Base-by-base conservation (phyloP, 2,329 filamentous ascomycete species). In the Paecilomyces fulvus region DNA sequence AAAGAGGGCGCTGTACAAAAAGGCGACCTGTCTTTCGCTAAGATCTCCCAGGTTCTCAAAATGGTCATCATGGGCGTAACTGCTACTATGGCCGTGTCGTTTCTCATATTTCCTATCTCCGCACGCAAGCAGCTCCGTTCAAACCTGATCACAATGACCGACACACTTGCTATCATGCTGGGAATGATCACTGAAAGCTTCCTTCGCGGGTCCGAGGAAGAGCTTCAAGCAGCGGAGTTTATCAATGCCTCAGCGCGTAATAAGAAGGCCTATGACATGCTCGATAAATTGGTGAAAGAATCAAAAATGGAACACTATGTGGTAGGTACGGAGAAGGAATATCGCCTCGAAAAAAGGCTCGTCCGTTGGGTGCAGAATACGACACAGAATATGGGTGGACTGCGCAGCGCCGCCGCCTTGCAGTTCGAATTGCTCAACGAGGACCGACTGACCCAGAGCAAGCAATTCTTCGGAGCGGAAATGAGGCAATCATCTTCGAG, bases 231-330 rank as follows among this genome's bases (percentile, higher is more conserved):
- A 1, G 74, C 81, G 1, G 80, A 83, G 11, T 92, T 91, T 67
- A 72, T 80, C 48, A 78, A 80, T 53, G 82, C 86, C 33, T 82
- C 81, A 12, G 75, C 79, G 1, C 78, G 78, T 46, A 92, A 91
- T 72, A 84, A 83, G 61, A 78, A 82, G 3, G 83, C 84, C 1
- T 86, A 91, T 65, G 78, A 80, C 12, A 80, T 83, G 33, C 85
- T 96, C 69, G 84, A 87, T 53, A 89, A 87, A 68, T 87, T 89
- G 58, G 77, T 96, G 11, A 83, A 84, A 60, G 92, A 97, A 70
- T 88, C 92, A 12, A 95, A 92, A 68, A 86, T 90, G 57, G 92
- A 97, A 70, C 89, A 96, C 67, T 96, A 89, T 66, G 76, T 92
- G 2, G 71, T 90, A 3, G 92, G 92, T 1, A 86, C 83, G 2